These are phyloP conservation scores for Phytophthora syringae DNA, from an alignment of 352 stramenopile species.

Conservation along the genomic window DNA sequence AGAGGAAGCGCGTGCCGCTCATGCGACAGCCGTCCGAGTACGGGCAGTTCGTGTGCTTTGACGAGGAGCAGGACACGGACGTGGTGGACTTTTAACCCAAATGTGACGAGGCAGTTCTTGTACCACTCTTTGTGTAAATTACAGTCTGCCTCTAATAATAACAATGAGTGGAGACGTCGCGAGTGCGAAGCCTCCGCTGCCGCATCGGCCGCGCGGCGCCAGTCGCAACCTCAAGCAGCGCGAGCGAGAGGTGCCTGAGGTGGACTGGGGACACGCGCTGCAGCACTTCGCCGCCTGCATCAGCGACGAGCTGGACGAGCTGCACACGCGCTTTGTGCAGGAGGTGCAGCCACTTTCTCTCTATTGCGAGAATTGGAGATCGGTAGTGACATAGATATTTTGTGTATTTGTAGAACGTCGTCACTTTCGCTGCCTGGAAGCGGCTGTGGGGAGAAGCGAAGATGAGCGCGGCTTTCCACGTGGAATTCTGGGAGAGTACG, in stretches of 20 bases:
- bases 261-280: constrained; percentile 45
- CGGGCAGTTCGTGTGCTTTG: constrained; percentile 78
- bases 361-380: too few relatives aligned
- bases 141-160: too few relatives aligned
- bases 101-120: constrained; percentile 18
- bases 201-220: neutral
- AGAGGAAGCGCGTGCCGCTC: constrained; percentile 49
- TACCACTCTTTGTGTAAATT: too few relatives aligned
- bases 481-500: constrained; percentile 82
- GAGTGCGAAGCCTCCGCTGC: constrained; percentile 31
- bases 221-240: constrained; percentile 28
- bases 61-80: constrained; percentile 58
- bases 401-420: constrained; percentile 29
- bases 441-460: constrained; percentile 46
- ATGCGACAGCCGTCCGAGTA: constrained; percentile 73
- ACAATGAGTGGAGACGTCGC: constrained; percentile 23
- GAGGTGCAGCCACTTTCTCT: constrained; percentile 10
- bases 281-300: constrained; percentile 50
- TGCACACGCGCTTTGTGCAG: constrained; percentile 44
- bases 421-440: constrained; percentile 58
- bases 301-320: constrained; percentile 42
- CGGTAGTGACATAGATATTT: too few relatives aligned
- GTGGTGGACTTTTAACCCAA: constrained; percentile 25
- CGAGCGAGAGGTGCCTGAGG: constrained; percentile 20
- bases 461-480: constrained; percentile 70